Percentiles rank a stretch among this genome's conserved stretches.
Conservation (phyloP, 805 yeast species). For the Starmerella stigmatis region DNA sequence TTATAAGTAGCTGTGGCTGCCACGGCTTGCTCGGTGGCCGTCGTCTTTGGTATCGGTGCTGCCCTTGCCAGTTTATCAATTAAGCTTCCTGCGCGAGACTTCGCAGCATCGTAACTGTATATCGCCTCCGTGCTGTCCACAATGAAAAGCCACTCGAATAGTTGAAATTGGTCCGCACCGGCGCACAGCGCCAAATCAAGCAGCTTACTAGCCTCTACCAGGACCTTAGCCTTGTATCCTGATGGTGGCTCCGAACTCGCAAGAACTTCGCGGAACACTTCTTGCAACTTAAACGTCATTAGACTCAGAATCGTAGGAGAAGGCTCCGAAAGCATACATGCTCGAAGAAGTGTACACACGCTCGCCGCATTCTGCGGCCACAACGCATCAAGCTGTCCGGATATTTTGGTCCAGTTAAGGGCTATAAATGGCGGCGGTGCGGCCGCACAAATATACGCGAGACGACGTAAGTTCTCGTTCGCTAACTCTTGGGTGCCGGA, state of each 20-base stretch:
- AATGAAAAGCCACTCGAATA: conserved; percentile 77
- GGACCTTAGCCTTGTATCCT: conserved; percentile 10
- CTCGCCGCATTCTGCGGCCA: conserved; percentile 40
- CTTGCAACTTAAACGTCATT: conserved; percentile 51
- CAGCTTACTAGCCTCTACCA: conserved; percentile 51
- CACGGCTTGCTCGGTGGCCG: conserved; percentile 9
- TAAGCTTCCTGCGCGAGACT: conserved; percentile 11
- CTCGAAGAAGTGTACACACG: conserved; percentile 51
- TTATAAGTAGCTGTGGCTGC: conserved; percentile 8
- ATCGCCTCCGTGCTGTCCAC: conserved; percentile 55
- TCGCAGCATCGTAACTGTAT: conserved; percentile 24
- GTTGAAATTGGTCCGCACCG: conserved; percentile 64
- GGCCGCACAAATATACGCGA: conserved; percentile 52
- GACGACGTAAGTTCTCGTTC: conserved; percentile 45
- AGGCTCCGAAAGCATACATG: conserved; percentile 38
- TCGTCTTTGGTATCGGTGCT: conserved; percentile 7
- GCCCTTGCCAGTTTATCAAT: conserved; percentile 30
- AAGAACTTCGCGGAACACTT: conserved; percentile 37
- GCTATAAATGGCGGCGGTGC: conserved; percentile 35
- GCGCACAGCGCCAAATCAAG: conserved; percentile 62
- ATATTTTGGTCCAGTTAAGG: conserved; percentile 19
- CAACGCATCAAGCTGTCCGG: conserved; percentile 22
- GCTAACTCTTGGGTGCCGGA: conserved; percentile 64
- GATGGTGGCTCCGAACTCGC: conserved; percentile 21
- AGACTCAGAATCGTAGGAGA: conserved; percentile 24